phyloP scores from a whole-genome alignment of 257 asterid genomes.

The Petunia secreta region DNA sequence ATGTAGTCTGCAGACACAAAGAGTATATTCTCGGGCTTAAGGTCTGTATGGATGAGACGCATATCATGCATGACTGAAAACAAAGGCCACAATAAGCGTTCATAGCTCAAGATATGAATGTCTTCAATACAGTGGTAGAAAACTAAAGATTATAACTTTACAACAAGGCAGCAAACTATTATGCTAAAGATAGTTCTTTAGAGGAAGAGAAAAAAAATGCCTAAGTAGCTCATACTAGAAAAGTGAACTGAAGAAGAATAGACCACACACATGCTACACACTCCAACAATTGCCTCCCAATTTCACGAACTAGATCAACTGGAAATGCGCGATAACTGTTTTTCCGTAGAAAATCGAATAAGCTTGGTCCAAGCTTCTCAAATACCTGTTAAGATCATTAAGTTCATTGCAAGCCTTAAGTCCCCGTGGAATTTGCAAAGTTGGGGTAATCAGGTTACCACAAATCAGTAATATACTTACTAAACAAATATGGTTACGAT shows the following conservation, averaged over 20 bases:
- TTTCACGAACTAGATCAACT: conserved; percentile 66
- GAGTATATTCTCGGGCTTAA: conserved; percentile 63
- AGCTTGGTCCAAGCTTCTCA: conserved; percentile 73
- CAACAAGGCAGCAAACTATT: conserved; percentile 25
- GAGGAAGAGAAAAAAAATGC: conserved; percentile 20
- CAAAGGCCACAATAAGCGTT: conserved; percentile 23
- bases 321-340: conserved; percentile 61
- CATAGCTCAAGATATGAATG: conserved; percentile 10
- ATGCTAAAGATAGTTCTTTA: conserved; percentile 4
- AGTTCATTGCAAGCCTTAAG: conserved; percentile 43
- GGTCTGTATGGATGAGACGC: conserved; percentile 59
- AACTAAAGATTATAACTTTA: neutral
- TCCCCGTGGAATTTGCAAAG: conserved; percentile 42
- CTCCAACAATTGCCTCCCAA: conserved; percentile 64
- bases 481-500: conserved; percentile 63
- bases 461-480: conserved; percentile 51
- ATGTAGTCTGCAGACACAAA: conserved; percentile 55
- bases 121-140: conserved; percentile 7
- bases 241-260: conserved; percentile 23
- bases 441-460: conserved; percentile 38
- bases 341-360: conserved; percentile 62
- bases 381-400: conserved; percentile 59
- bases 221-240: conserved; percentile 31
- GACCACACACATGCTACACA: conserved; percentile 62
- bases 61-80: conserved; percentile 56